Conservation (phyloP, 2,329 filamentous ascomycete genomes). For the Chaetothyriales sp. region DNA sequence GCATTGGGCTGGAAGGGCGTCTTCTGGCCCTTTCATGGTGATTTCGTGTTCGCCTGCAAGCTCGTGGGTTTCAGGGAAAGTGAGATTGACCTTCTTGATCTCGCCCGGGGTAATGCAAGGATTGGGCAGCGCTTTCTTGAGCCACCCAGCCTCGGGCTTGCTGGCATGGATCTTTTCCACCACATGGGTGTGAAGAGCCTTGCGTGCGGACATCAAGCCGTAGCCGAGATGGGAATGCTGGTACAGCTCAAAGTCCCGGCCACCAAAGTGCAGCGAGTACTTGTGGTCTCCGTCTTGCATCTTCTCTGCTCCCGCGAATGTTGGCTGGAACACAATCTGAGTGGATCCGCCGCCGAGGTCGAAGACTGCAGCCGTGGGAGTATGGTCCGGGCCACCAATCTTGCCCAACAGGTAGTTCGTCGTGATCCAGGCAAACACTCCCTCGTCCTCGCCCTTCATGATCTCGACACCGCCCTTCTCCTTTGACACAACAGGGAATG, state of each 20-base stretch:
- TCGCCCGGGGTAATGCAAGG: slow-evolving; percentile 77
- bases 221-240: slow-evolving; percentile 97
- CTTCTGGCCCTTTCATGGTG: slow-evolving; percentile 73
- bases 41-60: slow-evolving; percentile 53
- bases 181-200: slow-evolving; percentile 64
- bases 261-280: slow-evolving; percentile 80
- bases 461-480: slow-evolving; percentile 81
- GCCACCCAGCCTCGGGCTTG: slow-evolving; percentile 44
- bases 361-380: slow-evolving; percentile 82
- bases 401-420: slow-evolving; percentile 97
- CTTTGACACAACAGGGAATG: slow-evolving; percentile 80
- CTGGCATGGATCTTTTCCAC: slow-evolving; percentile 49
- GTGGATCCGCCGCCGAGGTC: slow-evolving; percentile 94
- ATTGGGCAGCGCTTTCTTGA: slow-evolving; percentile 56
- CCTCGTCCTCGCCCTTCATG: slow-evolving; percentile 95
- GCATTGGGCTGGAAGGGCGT: slow-evolving; percentile 68
- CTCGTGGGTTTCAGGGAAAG: slow-evolving; percentile 49
- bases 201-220: slow-evolving; percentile 86
- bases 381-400: slow-evolving; percentile 83
- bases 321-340: slow-evolving; percentile 96
- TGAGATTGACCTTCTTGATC: slow-evolving; percentile 56
- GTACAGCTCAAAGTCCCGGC: slow-evolving; percentile 81
- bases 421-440: slow-evolving; percentile 97
- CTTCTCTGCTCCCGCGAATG: slow-evolving; percentile 61
- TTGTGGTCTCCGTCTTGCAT: slow-evolving; percentile 88